phyloP scores from a whole-genome alignment of 164 flowering plant species.

The Houttuynia cordata region DNA sequence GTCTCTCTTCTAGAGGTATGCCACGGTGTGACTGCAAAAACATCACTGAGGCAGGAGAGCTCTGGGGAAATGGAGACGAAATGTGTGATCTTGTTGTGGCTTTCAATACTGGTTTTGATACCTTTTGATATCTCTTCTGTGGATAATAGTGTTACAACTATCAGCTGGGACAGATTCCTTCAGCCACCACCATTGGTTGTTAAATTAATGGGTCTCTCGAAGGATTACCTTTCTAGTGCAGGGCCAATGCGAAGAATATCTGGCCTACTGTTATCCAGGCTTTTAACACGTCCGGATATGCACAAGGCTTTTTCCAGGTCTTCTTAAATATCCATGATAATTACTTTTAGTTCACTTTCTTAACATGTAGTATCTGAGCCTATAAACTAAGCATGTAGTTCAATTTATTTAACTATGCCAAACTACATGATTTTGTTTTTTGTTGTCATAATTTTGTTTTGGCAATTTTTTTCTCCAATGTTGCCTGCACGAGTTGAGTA shows the following conservation, averaged over 20 bases:
- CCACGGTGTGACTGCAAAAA: slow-evolving; percentile 35
- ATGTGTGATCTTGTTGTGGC: slow-evolving; percentile 85
- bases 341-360: background rate
- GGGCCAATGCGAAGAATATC: slow-evolving; percentile 91
- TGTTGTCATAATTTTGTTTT: too few species aligned
- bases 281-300: slow-evolving; percentile 96
- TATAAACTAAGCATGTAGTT: too few species aligned
- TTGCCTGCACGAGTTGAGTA: too few species aligned
- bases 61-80: slow-evolving; percentile 96
- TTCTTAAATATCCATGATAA: background rate
- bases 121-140: slow-evolving; percentile 94
- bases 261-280: slow-evolving; percentile 71
- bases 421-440: background rate
- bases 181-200: slow-evolving; percentile 68
- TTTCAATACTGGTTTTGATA: slow-evolving; percentile 83
- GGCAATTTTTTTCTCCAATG: background rate
- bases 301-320: slow-evolving; percentile 67
- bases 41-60: slow-evolving; percentile 77
- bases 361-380: background rate
- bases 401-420: background rate
- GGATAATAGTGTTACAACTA: slow-evolving; percentile 60
- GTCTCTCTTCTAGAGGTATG: slow-evolving; percentile 82
- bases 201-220: slow-evolving; percentile 49
- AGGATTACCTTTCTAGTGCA: slow-evolving; percentile 79
- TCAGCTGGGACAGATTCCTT: slow-evolving; percentile 13